Percentiles rank a stretch among this genome's conserved stretches.
These are phyloP conservation scores for Fusarium circinatum DNA, from an alignment of 2,329 filamentous ascomycete genomes.

Conservation along the genomic window DNA sequence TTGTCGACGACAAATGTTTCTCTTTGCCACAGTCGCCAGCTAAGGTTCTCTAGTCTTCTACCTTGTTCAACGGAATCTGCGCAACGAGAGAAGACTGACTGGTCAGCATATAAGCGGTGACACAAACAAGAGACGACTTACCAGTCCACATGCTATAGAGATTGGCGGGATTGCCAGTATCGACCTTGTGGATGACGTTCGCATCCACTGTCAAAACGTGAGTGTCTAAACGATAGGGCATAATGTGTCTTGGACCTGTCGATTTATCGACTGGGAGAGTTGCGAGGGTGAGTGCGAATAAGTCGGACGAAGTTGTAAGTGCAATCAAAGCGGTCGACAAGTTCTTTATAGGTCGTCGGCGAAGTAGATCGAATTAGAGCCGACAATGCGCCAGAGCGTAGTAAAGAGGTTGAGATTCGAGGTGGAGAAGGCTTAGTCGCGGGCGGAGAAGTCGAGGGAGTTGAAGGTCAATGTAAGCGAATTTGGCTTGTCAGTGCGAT, in stretches of 20 bases:
- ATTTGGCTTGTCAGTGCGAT: constrained; percentile 28
- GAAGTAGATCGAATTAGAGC: constrained; percentile 30
- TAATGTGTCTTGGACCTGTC: constrained; percentile 59
- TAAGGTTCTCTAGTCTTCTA: constrained; percentile 90
- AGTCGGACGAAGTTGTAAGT: constrained; percentile 12
- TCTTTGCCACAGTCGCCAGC: constrained; percentile 94
- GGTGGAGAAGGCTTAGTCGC: constrained; percentile 5
- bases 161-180: constrained; percentile 91
- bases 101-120: constrained; percentile 46
- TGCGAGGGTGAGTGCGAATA: constrained; percentile 18
- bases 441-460: constrained; percentile 6
- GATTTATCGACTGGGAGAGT: constrained; percentile 46
- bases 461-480: constrained; percentile 32
- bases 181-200: constrained; percentile 92
- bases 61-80: constrained; percentile 95
- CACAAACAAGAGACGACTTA: constrained; percentile 60
- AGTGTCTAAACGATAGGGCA: constrained; percentile 86
- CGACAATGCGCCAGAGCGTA: constrained; percentile 37
- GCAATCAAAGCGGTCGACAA: constrained; percentile 7
- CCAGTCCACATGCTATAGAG: constrained; percentile 98
- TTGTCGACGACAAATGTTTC: constrained; percentile 79
- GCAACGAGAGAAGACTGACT: constrained; percentile 88
- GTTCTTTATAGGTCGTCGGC: constrained; percentile 30
- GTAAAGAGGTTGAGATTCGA: constrained; percentile 6
- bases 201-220: constrained; percentile 93